Base-by-base conservation (phyloP, 768 basidiomycete species). In the Russula earlei region DNA sequence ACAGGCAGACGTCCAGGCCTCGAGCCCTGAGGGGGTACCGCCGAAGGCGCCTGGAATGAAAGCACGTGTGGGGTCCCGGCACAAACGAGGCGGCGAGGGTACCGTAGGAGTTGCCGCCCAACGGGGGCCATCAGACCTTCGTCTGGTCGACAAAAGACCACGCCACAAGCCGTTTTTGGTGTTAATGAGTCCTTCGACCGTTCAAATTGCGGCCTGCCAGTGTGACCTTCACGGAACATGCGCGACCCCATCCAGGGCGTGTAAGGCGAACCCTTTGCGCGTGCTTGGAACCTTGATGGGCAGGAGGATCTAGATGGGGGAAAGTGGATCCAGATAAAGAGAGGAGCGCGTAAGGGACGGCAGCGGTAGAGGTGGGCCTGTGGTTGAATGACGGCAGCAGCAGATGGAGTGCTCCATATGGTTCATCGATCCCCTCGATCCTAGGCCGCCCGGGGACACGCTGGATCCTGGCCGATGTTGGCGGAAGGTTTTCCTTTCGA, bases 221-320 rank as follows among this genome's bases (percentile, higher is more conserved):
- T n/a, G n/a, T n/a, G n/a, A 29, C 46, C 40, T 53, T 58, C 56
- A 53, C 56, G 56, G 56, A 58, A 49, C 48, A 24, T 54, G 56
- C 56, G 56, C 52, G 42, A 49, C 38, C 46, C 52, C 46, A 46
- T 4, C 12, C 24, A 58, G 49, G n/a, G 55, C 55, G 55, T 56
- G 59, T 38, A 47, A 37, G 24, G 25, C 19, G 55, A 48, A 17
- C 59, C 44, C n/a, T 37, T 22, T 19, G 44, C 19, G 59, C 59
- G 55, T 60, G 55, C 45, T 51, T 33, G 36, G 25, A 20, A n/a
- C 19, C 25, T 14, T 31, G 14, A 47, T 49, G 37, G n/a, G n/a
- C 17, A 22, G 6, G 14, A 15, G 20, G n/a, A 59, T 59, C 58
- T 59, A 38, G 54, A 56, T 56, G 20, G 47, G 45, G 15, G 24